These are phyloP conservation scores for Kwoniella mangroviensis DNA, from an alignment of 768 basidiomycete species.

Conservation along the genomic window DNA sequence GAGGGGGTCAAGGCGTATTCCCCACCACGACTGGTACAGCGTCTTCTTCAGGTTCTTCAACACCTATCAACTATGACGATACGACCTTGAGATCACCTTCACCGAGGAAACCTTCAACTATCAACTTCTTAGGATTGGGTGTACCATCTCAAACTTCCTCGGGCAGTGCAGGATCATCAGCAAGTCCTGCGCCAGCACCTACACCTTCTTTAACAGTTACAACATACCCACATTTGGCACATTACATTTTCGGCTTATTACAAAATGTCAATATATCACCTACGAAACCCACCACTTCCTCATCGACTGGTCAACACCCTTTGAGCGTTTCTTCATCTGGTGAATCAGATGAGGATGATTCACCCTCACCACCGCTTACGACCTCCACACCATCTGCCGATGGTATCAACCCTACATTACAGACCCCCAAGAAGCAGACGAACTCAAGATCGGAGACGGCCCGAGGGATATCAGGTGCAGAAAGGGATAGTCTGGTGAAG, in stretches of 20 bases:
- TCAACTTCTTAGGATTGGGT: constrained; percentile 15
- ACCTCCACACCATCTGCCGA: not conserved
- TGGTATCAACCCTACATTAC: constrained; percentile 5
- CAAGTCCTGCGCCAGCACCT: constrained; percentile 13
- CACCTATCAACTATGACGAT: constrained; percentile 10
- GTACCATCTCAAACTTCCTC: constrained; percentile 20
- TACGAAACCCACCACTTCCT: constrained; percentile 19
- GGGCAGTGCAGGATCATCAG: constrained; percentile 3
- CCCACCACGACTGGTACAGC: not conserved
- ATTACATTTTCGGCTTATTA: constrained; percentile 48
- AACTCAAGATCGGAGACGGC: constrained; percentile 11
- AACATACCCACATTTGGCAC: constrained; percentile 45
- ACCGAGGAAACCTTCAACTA: constrained; percentile 9
- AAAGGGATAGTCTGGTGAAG: constrained; percentile 70
- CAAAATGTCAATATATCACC: constrained; percentile 30
- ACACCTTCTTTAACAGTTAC: constrained; percentile 31
- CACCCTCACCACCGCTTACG: constrained; percentile 4
- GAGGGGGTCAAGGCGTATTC: constrained; percentile 9
- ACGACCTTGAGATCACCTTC: constrained; percentile 24
- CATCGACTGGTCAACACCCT: constrained; percentile 43
- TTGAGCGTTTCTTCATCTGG: constrained; percentile 53
- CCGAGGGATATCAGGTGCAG: constrained; percentile 34
- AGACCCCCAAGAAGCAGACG: constrained; percentile 29
- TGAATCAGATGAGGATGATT: constrained; percentile 41
- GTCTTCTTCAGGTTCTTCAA: not conserved